Percentiles rank a stretch among this genome's conserved stretches.
Evolutionary conservation across 2,329 filamentous ascomycete species (phyloP).

Genomic region (Penicillium sp.): DNA sequence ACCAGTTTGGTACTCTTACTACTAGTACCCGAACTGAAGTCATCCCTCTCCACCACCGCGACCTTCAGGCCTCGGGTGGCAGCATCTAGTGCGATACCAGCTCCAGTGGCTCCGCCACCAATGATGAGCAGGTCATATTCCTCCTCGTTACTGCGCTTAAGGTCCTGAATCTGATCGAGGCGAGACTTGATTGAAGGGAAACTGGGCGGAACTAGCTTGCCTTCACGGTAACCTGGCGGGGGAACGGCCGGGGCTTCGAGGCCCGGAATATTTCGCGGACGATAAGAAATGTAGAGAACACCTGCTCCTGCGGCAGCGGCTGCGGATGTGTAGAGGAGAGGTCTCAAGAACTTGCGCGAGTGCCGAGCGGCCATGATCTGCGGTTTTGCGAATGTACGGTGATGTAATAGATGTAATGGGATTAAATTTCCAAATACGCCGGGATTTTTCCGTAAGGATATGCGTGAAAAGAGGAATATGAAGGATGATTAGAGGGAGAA

Average conservation of each 20-base stretch:
- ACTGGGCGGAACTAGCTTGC: slow-evolving; percentile 53
- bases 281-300: slow-evolving; percentile 60
- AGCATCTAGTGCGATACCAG: slow-evolving; percentile 77
- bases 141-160: slow-evolving; percentile 49
- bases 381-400: neutral
- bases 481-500: neutral
- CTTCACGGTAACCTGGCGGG: slow-evolving; percentile 60
- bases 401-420: neutral
- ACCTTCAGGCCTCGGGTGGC: slow-evolving; percentile 76
- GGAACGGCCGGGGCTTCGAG: slow-evolving; percentile 61
- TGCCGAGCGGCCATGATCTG: slow-evolving; percentile 41
- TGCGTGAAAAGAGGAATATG: neutral
- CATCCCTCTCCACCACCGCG: slow-evolving; percentile 76
- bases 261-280: slow-evolving; percentile 63
- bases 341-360: slow-evolving; percentile 52
- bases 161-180: slow-evolving; percentile 51
- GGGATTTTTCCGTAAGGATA: neutral
- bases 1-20: slow-evolving; percentile 87
- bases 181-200: slow-evolving; percentile 52
- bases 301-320: slow-evolving; percentile 54
- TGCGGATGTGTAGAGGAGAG: slow-evolving; percentile 58
- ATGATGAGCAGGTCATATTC: slow-evolving; percentile 76
- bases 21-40: slow-evolving; percentile 78
- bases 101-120: slow-evolving; percentile 74
- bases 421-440: neutral